Conservation (phyloP, 306 rosid genomes). For the Pterocarpus macrocarpus region DNA sequence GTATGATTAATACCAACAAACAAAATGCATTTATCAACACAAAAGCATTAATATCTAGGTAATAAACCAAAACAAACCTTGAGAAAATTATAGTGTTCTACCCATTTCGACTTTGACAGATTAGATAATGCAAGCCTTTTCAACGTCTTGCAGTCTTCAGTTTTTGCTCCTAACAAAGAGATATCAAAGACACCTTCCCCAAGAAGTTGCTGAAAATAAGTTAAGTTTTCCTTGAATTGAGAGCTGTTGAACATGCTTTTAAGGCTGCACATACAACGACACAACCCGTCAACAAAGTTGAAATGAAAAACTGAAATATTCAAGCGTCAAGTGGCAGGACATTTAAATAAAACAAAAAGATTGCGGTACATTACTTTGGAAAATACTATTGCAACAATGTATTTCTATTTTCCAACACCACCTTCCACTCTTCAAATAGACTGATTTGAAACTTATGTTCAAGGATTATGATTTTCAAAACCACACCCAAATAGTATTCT, state of each 20-base stretch:
- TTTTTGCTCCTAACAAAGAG: constrained; percentile 64
- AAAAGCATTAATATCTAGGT: constrained; percentile 18
- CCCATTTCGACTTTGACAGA: constrained; percentile 78
- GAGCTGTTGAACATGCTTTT: constrained; percentile 73
- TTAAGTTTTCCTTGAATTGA: constrained; percentile 80
- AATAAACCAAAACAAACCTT: constrained; percentile 70
- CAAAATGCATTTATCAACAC: constrained; percentile 7
- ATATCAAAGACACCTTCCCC: constrained; percentile 78
- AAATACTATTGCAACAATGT: background rate
- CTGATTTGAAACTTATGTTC: constrained; percentile 19
- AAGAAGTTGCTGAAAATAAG: constrained; percentile 86
- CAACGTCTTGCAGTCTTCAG: constrained; percentile 81
- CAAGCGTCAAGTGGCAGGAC: constrained; percentile 18
- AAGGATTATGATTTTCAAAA: constrained; percentile 27
- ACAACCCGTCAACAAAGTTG: constrained; percentile 39
- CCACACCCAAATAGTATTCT: constrained; percentile 12
- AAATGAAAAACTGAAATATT: background rate
- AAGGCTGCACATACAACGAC: constrained; percentile 71
- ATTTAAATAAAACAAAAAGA: background rate
- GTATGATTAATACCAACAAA: constrained; percentile 14
- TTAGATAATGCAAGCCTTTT: constrained; percentile 74
- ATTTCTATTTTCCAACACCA: background rate
- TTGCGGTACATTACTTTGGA: background rate
- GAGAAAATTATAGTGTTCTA: constrained; percentile 70
- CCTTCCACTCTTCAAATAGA: background rate